phyloP scores from a whole-genome alignment of 164 flowering plant genomes.

The Paratinospora sagittata region DNA sequence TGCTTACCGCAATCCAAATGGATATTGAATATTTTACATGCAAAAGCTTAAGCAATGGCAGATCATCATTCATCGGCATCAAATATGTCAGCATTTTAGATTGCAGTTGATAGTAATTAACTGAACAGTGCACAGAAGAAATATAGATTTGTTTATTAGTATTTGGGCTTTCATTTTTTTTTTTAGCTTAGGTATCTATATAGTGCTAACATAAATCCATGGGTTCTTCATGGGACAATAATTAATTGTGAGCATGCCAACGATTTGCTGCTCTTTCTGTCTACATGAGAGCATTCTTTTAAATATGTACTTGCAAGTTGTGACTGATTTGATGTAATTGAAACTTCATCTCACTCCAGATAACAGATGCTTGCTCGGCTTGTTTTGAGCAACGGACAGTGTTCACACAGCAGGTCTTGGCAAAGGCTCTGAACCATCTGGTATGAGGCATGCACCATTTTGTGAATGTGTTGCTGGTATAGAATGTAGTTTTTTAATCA shows the following conservation, averaged over 20 bases:
- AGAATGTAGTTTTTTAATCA: not conserved
- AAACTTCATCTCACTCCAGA: constrained; percentile 38
- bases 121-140: not conserved
- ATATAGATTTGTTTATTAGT: not conserved
- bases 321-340: not conserved
- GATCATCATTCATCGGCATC: not conserved
- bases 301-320: not conserved
- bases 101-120: not conserved
- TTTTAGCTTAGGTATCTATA: not conserved
- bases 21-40: not conserved
- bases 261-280: not conserved
- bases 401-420: constrained; percentile 91
- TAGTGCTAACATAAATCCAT: no score
- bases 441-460: constrained; percentile 34
- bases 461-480: not conserved
- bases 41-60: not conserved
- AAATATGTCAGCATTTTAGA: not conserved
- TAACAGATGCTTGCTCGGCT: constrained; percentile 93
- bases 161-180: not conserved
- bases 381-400: constrained; percentile 98
- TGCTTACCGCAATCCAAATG: not conserved
- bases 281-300: not conserved
- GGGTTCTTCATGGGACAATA: no score
- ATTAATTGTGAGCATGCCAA: not conserved
- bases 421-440: constrained; percentile 85